phyloP scores from a whole-genome alignment of 169 alveolate genomes.

The Cyclospora cayetanensis region DNA sequence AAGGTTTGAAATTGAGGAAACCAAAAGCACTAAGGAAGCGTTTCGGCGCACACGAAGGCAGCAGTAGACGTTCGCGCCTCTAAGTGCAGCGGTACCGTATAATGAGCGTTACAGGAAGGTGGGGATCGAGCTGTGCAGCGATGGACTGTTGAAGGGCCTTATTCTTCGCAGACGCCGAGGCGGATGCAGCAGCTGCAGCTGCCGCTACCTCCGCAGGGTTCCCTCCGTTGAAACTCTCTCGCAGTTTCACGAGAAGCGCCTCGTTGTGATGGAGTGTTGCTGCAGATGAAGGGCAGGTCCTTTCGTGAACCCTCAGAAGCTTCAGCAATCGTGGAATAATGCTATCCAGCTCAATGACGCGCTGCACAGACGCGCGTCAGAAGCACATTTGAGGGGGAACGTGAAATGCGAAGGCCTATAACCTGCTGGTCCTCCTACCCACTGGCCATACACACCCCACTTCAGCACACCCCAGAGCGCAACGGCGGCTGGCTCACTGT shows the following conservation, averaged over 20 bases:
- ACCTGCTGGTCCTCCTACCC: too few relatives aligned
- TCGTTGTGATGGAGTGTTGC: neutral
- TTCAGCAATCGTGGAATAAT: neutral
- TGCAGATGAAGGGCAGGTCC: neutral
- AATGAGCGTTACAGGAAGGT: neutral
- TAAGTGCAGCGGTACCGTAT: neutral
- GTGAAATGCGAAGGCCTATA: neutral
- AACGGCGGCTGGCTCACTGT: neutral
- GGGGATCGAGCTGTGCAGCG: neutral
- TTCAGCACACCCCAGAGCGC: neutral
- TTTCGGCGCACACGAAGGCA: too few relatives aligned
- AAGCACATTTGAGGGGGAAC: neutral
- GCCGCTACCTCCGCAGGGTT: neutral
- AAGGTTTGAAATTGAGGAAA: too few relatives aligned
- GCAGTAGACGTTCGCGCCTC: too few relatives aligned
- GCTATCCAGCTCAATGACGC: neutral
- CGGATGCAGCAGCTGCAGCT: neutral
- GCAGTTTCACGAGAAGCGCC: neutral
- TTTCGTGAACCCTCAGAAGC: neutral
- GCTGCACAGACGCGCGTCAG: neutral
- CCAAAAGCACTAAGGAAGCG: too few relatives aligned
- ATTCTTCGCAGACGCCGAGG: neutral
- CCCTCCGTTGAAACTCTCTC: neutral
- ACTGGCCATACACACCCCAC: neutral
- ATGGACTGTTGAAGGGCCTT: neutral